Conservation (phyloP, 495 filamentous ascomycete species). For the Elaphomyces granulatus region DNA sequence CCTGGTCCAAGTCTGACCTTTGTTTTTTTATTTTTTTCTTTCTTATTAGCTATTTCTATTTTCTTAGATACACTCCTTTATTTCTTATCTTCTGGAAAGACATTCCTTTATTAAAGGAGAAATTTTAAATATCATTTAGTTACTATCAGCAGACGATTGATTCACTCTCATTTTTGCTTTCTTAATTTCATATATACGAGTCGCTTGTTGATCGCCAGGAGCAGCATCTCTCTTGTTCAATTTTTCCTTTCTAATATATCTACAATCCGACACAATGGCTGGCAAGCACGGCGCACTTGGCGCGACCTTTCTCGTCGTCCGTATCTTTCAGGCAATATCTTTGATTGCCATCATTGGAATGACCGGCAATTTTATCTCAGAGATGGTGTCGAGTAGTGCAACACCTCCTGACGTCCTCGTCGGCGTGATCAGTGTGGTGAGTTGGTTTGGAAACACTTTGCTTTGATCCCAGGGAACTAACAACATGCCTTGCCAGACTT, state of each 20-base stretch:
- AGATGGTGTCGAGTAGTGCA: constrained; percentile 49
- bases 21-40: no score
- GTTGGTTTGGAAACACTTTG: no score
- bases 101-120: neutral
- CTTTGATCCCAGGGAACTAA: no score
- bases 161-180: neutral
- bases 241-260: neutral
- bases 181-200: no score
- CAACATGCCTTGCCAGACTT: constrained; percentile 50
- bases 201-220: no score
- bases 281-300: constrained; percentile 55
- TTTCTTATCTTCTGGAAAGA: neutral
- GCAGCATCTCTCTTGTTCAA: no score
- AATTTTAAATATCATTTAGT: neutral
- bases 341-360: constrained; percentile 74
- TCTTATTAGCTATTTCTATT: no score
- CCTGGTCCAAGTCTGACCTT: no score
- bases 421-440: constrained; percentile 63
- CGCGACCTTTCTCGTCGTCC: constrained; percentile 58
- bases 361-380: constrained; percentile 66
- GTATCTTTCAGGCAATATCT: constrained; percentile 52
- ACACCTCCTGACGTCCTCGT: constrained; percentile 58
- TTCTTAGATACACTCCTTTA: no score
- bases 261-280: neutral
- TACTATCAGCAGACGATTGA: neutral